Conservation (phyloP, 2,329 filamentous ascomycete genomes). For the Xylaria sp. region DNA sequence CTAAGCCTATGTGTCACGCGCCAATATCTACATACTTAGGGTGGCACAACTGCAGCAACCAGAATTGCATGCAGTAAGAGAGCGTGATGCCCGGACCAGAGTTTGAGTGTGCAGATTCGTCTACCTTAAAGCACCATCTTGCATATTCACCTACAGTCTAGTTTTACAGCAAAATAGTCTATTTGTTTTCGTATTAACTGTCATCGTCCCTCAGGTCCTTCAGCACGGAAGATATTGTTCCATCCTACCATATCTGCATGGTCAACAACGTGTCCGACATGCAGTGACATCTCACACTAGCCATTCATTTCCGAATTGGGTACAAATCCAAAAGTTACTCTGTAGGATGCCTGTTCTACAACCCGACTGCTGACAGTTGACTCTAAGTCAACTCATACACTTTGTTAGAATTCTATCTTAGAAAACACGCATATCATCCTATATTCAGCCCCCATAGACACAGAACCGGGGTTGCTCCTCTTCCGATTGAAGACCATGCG, state of each 20-base stretch:
- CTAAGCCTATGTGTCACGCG: constrained; percentile 38
- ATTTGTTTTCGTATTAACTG: constrained; percentile 5
- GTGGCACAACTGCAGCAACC: constrained; percentile 33
- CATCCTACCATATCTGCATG: constrained; percentile 6
- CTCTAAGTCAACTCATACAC: background rate
- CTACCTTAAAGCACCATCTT: constrained; percentile 21
- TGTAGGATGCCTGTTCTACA: constrained; percentile 2
- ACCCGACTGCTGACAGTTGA: constrained; percentile 1
- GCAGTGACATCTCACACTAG: constrained; percentile 12
- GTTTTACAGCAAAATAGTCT: constrained; percentile 7
- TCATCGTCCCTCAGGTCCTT: constrained; percentile 8
- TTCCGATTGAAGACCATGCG: background rate
- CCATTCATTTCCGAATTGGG: background rate
- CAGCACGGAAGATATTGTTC: constrained; percentile 7
- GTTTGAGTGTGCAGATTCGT: constrained; percentile 11
- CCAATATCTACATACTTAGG: constrained; percentile 29
- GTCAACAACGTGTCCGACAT: constrained; percentile 1
- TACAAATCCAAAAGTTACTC: constrained; percentile 11
- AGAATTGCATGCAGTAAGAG: constrained; percentile 36
- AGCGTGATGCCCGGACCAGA: constrained; percentile 23
- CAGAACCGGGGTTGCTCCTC: constrained; percentile 1
- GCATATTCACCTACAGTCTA: constrained; percentile 11
- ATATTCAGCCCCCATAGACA: background rate
- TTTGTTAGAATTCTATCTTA: background rate
- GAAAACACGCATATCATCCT: background rate